Percentiles rank a stretch among this genome's conserved stretches.
phyloP scores from a whole-genome alignment of 2,329 filamentous ascomycete species.

The Microsporum canis region DNA sequence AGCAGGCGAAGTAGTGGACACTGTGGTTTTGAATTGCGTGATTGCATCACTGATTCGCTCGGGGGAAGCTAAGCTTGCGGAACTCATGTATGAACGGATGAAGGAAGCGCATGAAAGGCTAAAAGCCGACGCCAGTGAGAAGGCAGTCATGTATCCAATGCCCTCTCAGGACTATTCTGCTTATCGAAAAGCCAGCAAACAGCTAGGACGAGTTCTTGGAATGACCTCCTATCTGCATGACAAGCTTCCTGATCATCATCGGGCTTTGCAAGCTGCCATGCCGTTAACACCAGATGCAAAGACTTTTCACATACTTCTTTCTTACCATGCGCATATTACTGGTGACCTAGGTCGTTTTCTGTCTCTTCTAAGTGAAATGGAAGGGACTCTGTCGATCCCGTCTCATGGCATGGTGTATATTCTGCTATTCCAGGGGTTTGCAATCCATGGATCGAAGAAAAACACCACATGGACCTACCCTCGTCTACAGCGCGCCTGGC shows the following conservation, averaged over 20 bases:
- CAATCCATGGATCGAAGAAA: slow-evolving; percentile 53
- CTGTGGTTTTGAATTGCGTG: slow-evolving; percentile 73
- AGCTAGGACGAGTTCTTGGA: slow-evolving; percentile 41
- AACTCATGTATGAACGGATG: slow-evolving; percentile 77
- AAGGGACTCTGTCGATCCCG: slow-evolving; percentile 50
- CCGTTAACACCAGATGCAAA: slow-evolving; percentile 61
- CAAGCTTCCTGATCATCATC: slow-evolving; percentile 44
- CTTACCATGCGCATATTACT: slow-evolving; percentile 55
- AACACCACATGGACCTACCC: slow-evolving; percentile 60
- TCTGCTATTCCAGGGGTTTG: slow-evolving; percentile 72
- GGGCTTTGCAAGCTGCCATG: slow-evolving; percentile 53
- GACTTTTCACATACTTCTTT: slow-evolving; percentile 70
- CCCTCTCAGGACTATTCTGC: slow-evolving; percentile 25
- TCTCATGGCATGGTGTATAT: slow-evolving; percentile 69
- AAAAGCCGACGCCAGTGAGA: slow-evolving; percentile 21
- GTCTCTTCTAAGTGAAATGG: slow-evolving; percentile 69
- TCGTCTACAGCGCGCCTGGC: slow-evolving; percentile 58
- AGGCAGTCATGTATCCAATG: slow-evolving; percentile 15
- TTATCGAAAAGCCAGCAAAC: slow-evolving; percentile 29
- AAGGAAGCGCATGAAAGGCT: slow-evolving; percentile 45
- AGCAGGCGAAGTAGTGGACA: slow-evolving; percentile 78
- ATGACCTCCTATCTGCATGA: slow-evolving; percentile 33
- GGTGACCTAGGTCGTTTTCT: slow-evolving; percentile 64
- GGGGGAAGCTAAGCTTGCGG: slow-evolving; percentile 64
- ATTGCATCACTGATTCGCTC: slow-evolving; percentile 66